Evolutionary conservation across 768 basidiomycete species (phyloP).

Genomic region (Suillus ampliporus): DNA sequence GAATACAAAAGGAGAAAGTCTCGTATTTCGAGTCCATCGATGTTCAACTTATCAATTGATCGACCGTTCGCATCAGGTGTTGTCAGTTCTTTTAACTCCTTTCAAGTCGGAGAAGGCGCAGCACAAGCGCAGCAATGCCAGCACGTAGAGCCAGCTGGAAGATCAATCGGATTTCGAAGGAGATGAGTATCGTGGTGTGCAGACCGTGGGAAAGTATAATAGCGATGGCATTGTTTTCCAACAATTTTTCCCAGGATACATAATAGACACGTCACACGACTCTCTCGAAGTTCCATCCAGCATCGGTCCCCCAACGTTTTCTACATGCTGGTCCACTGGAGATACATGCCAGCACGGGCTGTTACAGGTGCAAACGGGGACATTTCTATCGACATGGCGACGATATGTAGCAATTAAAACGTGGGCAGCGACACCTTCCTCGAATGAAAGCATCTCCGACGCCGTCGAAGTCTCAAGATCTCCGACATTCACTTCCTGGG

Average conservation of each 20-base stretch:
- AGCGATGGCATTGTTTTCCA: neutral
- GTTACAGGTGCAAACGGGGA: neutral
- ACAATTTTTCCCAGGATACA: neutral
- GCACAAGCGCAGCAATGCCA: too few species aligned
- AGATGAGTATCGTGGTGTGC: neutral
- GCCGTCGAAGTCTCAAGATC: too few species aligned
- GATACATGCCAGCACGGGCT: neutral
- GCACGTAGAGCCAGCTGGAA: neutral
- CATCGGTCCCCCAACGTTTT: neutral
- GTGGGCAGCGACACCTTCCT: neutral
- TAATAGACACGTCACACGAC: neutral
- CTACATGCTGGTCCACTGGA: neutral
- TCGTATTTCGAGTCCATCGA: neutral
- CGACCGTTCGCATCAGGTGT: neutral
- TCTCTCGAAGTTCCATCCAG: neutral
- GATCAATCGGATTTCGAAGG: slow-evolving; percentile 4
- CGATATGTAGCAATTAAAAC: neutral
- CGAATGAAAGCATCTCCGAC: too few species aligned
- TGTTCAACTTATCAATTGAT: neutral
- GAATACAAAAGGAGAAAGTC: neutral
- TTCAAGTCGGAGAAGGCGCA: neutral
- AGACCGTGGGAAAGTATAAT: neutral
- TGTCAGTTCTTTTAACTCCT: neutral
- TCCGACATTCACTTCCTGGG: too few species aligned
- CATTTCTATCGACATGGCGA: neutral